Percentiles rank a stretch among this genome's conserved stretches.
These are phyloP conservation scores for Candida dajiaensis DNA, from an alignment of 805 yeast species.

Conservation along the genomic window DNA sequence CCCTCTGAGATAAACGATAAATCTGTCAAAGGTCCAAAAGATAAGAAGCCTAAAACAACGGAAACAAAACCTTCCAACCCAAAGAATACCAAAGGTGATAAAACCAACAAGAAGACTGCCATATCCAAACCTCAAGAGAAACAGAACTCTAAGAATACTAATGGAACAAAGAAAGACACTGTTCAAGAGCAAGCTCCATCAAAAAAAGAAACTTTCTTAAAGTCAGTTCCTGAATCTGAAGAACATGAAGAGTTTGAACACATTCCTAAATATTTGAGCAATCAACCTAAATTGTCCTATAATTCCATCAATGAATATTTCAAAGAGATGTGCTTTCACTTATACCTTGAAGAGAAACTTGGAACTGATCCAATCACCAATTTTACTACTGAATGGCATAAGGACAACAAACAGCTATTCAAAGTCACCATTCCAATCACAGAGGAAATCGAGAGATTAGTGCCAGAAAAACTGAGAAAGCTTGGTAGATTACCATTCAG, in stretches of 20 bases:
- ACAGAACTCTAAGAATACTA: constrained; percentile 1
- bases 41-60: not conserved
- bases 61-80: not conserved
- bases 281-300: constrained; percentile 39
- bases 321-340: constrained; percentile 52
- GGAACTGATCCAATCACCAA: constrained; percentile 41
- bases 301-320: constrained; percentile 47
- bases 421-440: constrained; percentile 37
- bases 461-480: constrained; percentile 45
- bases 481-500: constrained; percentile 56
- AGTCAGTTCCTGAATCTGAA: constrained; percentile 10
- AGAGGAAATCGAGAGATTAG: constrained; percentile 42
- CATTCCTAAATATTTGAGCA: constrained; percentile 20
- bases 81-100: not conserved
- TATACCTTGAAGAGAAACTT: constrained; percentile 56
- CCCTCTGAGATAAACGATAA: not conserved
- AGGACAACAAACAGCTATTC: constrained; percentile 34
- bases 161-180: not conserved
- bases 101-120: not conserved
- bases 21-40: not conserved
- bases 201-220: constrained; percentile 2
- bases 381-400: constrained; percentile 49
- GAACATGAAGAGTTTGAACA: constrained; percentile 23
- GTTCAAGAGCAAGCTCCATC: not conserved
- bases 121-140: not conserved